phyloP scores from a whole-genome alignment of 768 basidiomycete species.

The Hortiboletus flavorubellus region DNA sequence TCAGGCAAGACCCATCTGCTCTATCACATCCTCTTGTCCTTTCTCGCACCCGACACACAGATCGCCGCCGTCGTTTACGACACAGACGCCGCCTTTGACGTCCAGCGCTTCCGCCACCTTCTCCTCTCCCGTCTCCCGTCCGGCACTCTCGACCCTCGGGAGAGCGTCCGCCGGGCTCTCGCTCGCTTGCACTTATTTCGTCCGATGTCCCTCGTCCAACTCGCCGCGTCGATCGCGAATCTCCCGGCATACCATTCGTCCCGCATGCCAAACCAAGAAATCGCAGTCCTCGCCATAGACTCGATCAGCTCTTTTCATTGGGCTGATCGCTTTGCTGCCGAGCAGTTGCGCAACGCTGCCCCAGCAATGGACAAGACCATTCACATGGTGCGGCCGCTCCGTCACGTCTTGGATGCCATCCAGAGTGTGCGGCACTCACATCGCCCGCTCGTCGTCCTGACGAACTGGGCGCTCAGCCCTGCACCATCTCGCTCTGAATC shows the following conservation, averaged over 20 bases:
- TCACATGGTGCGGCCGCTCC: constrained; percentile 33
- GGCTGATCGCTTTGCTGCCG: constrained; percentile 64
- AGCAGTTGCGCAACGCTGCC: constrained; percentile 41
- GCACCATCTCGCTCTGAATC: constrained; percentile 18
- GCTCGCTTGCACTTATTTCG: constrained; percentile 62
- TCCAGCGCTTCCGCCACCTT: constrained; percentile 50
- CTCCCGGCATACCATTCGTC: constrained; percentile 53
- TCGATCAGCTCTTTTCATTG: constrained; percentile 77
- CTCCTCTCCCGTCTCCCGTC: constrained; percentile 36
- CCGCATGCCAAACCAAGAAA: constrained; percentile 48
- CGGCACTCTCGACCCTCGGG: constrained; percentile 19
- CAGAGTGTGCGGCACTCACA: constrained; percentile 47
- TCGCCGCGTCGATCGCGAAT: constrained; percentile 62
- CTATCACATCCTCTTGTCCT: constrained; percentile 57
- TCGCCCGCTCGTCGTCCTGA: constrained; percentile 49
- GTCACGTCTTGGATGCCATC: constrained; percentile 48
- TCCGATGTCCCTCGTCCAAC: constrained; percentile 62
- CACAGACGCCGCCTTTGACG: constrained; percentile 62
- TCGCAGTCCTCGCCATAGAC: constrained; percentile 70
- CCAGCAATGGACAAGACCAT: constrained; percentile 6
- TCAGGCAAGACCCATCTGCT: constrained; percentile 81
- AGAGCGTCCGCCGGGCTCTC: constrained; percentile 41
- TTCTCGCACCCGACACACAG: constrained; percentile 54
- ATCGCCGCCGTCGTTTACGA: constrained; percentile 70
- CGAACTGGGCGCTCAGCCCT: constrained; percentile 57